Base-by-base conservation (phyloP, 2,329 filamentous ascomycete genomes). In the Zopfia rhizophila region DNA sequence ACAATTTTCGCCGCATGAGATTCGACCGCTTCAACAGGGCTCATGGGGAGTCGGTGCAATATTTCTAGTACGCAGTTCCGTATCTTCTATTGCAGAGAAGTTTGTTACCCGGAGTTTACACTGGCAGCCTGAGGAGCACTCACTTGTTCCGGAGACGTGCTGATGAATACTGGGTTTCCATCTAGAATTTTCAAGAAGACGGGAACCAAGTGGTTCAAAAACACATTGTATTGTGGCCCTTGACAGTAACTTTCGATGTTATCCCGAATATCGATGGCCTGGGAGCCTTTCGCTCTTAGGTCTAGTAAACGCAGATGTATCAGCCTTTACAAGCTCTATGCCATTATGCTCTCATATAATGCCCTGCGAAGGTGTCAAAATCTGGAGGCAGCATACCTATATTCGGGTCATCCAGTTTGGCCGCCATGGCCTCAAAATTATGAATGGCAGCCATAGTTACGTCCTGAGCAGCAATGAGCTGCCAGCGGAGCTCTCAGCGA, bases 21-120 rank as follows among this genome's bases (percentile, higher is more conserved):
- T 69, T 97, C 92, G 73, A 97, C 87, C 1, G 85, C 85, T 61
- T 97, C 91, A 41, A 85, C 75, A 2, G 90, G 87, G 27, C 81
- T 84, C 81, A 78, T 86, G 60, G 73, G 91, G 80, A 99, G 75
- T 54, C 94, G 86, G 73, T 97, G 91, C 21, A 99, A 80, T 58
- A 97, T 96, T 73, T 99, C 95, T 59, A 99, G 87, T 36, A 96
- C 83, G 69, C 89, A 95, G 69, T 94, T 94, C 55, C 94, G 90
- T 56, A 99, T 79, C 83, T 69, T 64, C 91, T 95, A 86, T 90
- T 27, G 18, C 43, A 61, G 49, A 63, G 58, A 35, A 63, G n/a
- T n/a, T 12, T 32, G 19, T 23, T 21, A 30, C n/a, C n/a, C n/a
- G 37, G 22, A 42, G 30, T 21, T 7, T 11, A 37, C 30, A 23